Evolutionary conservation across 495 filamentous ascomycete genomes (phyloP), one percentile per base, ranked within the genome.

Genomic region (Cetradonia linearis): DNA sequence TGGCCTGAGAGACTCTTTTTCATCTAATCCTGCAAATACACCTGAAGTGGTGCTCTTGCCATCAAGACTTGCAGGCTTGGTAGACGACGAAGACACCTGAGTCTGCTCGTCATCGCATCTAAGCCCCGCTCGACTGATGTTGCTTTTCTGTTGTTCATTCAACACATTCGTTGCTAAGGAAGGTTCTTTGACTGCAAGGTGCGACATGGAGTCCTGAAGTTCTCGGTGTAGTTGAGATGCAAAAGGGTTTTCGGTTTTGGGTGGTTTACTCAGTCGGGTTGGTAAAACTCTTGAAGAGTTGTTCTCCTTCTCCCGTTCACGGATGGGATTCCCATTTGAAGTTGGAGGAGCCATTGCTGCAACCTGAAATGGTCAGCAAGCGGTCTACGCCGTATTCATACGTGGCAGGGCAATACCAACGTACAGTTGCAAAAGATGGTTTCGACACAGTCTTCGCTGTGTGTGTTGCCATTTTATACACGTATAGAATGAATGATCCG

Each of bases 1-100:
- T 5, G 91, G 91, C 3, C 89, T 86, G 33, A 95, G 76, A 13
- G 91, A 95, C 65, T 95, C 91, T 68, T 95, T 96, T 71, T 96
- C 91, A 68, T 96, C 91, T 70, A 95, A 75, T 18, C 87, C 90
- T 72, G 93, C 95, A 3, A 91, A 95, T 2, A 87, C 92, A 20
- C 86, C 89, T 23, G 91, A 96, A 14, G 87, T 86, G 66, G 91
- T 86, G 70, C 90, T 95, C 72, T 95, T 95, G 31, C 87, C 89
- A 68, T 95, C 90, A 20, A 94, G 76, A 66, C 89, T 96, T 48
- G 88, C 85, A 40, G 88, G 86, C 70, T 94, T 96, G 5, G 84
- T 90, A 8, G 84, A 91, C 69, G 75, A 92, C 66, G 71, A 89
- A 65, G 70, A 91, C 73, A 78, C 76, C 74, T 78, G 89, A 72